Conservation (phyloP, 208 protist species). For the Leishmania major region DNA sequence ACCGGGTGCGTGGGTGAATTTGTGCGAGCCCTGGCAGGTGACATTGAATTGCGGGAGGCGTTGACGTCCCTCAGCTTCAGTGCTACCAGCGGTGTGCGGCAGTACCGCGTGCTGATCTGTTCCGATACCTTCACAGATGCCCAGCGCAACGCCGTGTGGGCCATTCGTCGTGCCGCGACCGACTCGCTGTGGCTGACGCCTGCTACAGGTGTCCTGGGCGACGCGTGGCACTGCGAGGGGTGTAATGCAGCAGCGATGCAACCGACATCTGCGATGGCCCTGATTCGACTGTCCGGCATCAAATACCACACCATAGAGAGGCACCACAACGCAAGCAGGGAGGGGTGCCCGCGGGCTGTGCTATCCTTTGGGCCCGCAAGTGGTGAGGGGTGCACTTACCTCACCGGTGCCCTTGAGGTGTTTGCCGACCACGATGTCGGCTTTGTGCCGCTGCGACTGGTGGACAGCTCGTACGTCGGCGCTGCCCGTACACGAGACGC, state of each 20-base stretch:
- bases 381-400: conserved; percentile 64
- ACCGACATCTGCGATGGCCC: conserved; percentile 6
- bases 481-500: conserved; percentile 49
- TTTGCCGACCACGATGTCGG: conserved; percentile 49
- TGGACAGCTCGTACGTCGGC: conserved; percentile 68
- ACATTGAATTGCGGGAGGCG: background rate
- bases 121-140: conserved; percentile 46
- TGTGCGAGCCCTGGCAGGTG: conserved; percentile 1
- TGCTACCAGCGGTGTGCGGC: background rate
- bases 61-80: background rate
- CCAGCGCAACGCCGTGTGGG: conserved; percentile 64
- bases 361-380: conserved; percentile 43
- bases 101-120: conserved; percentile 57
- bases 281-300: conserved; percentile 39
- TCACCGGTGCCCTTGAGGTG: conserved; percentile 51
- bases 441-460: conserved; percentile 44
- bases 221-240: conserved; percentile 40
- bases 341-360: conserved; percentile 17
- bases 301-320: conserved; percentile 58
- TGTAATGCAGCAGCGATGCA: conserved; percentile 7
- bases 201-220: conserved; percentile 41
- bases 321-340: background rate
- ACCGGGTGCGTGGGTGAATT: conserved; percentile 29
- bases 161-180: conserved; percentile 22
- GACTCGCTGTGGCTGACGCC: conserved; percentile 22